Evolutionary conservation across 306 rosid genomes (phyloP), one percentile per base, ranked within the genome.

Genomic region (Fragaria vesca): DNA sequence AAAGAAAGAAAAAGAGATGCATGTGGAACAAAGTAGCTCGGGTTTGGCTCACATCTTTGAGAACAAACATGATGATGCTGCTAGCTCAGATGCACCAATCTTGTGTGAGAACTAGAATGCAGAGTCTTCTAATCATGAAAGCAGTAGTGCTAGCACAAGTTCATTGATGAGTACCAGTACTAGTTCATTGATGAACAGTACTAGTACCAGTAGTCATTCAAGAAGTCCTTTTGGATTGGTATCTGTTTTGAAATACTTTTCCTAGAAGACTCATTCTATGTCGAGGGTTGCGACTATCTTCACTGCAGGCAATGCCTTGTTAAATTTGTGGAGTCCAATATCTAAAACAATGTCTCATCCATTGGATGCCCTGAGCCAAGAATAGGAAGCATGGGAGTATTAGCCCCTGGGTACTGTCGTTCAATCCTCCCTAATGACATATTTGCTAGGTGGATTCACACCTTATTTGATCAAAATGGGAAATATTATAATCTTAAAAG

Each of bases 321-420:
- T 60, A 24, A 26, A 26, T 60, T 60, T 32, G 82, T 91, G 4
- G 86, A 81, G 3, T 20, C 79, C 1, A 89, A 86, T 72, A 82
- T 91, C 71, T 66, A 75, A 28, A 87, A 88, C 1, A 74, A 69
- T 70, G 51, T 83, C 58, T 65, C 82, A 8, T 13, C 8, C 1
- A 86, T 91, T 16, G 30, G 68, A 0, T 91, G 93, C 71, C 97
- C 89, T 4, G 80, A 77, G 55, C 26, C 26, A 24, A 0, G 26
- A 24, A 24, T 24, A 0, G 26, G 26, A 24, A 0, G 26, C 26
- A 24, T 24, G 26, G 26, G 26, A 24, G 26, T 24, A 24, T 24
- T 24, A 24, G 0, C 26, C 26, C 26, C 26, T 24, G 26, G 26
- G 26, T 24, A 24, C 26, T 24, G 26, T 24, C 26, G 26, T 24